Conservation (phyloP, 768 basidiomycete genomes). For the Collybiopsis luxurians region DNA sequence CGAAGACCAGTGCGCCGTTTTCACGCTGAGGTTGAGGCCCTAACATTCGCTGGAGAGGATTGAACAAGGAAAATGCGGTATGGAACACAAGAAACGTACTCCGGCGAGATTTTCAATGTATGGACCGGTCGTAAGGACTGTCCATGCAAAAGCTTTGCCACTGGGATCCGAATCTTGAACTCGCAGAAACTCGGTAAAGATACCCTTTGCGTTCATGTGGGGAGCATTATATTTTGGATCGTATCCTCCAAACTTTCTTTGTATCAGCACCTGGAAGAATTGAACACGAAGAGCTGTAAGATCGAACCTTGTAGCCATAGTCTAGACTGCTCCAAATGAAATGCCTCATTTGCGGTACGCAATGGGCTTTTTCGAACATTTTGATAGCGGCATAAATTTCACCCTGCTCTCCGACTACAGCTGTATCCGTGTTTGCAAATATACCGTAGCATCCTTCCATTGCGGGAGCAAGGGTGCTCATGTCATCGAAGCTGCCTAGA, state of each 20-base stretch:
- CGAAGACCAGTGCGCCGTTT: constrained; percentile 40
- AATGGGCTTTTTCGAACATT: constrained; percentile 4
- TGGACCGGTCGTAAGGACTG: constrained; percentile 33
- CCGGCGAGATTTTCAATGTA: constrained; percentile 41
- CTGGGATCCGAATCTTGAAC: constrained; percentile 30
- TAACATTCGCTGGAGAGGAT: constrained; percentile 22
- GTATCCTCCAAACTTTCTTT: background rate
- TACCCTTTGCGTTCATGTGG: constrained; percentile 40
- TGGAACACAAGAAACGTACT: constrained; percentile 24
- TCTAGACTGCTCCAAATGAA: constrained; percentile 5
- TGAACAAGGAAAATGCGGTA: background rate
- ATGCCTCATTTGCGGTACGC: background rate
- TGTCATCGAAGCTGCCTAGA: constrained; percentile 31
- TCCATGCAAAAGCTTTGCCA: constrained; percentile 31
- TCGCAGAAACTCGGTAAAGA: constrained; percentile 35
- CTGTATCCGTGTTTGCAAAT: constrained; percentile 14
- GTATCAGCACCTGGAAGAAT: background rate
- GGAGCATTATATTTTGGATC: constrained; percentile 28
- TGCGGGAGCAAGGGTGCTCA: constrained; percentile 24
- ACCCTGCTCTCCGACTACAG: background rate
- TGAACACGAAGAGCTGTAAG: background rate
- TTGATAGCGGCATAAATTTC: constrained; percentile 7
- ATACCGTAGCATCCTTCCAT: constrained; percentile 30
- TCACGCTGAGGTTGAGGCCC: constrained; percentile 31
- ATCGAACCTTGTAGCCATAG: background rate